A percentile compares a stretch with the other conserved stretches of the same genome.
Conservation (phyloP, 2,329 filamentous ascomycete species). For the Aspergillus tamarii region DNA sequence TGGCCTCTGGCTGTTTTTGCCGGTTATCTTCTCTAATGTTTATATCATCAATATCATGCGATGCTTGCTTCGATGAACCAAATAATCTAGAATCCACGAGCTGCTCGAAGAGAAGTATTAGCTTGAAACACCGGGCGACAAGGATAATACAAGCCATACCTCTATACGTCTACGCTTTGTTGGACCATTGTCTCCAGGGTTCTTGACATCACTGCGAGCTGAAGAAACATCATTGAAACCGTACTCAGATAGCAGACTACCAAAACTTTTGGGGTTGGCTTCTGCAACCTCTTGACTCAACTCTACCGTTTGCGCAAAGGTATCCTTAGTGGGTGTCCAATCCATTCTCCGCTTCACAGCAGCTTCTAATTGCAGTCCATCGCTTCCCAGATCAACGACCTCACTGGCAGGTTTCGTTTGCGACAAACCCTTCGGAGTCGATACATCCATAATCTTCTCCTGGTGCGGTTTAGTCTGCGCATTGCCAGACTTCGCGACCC, state of each 20-base stretch:
- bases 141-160: conserved; percentile 24
- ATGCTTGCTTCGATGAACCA: conserved; percentile 14
- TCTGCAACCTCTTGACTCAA: conserved; percentile 12
- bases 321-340: conserved; percentile 69
- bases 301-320: conserved; percentile 30
- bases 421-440: conserved; percentile 4
- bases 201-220: conserved; percentile 15
- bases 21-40: conserved; percentile 17
- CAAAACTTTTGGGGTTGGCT: conserved; percentile 30
- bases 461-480: conserved; percentile 15
- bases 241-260: conserved; percentile 45
- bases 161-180: conserved; percentile 45
- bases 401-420: conserved; percentile 9
- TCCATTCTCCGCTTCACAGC: conserved; percentile 61
- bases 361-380: conserved; percentile 37
- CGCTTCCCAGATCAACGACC: conserved; percentile 22
- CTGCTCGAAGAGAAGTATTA: conserved; percentile 17
- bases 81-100: conserved; percentile 30
- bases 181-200: conserved; percentile 26
- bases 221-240: conserved; percentile 37
- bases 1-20: conserved; percentile 16
- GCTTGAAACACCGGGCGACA: neutral
- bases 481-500: conserved; percentile 37
- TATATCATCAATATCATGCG: conserved; percentile 13
- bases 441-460: conserved; percentile 15